Conservation (phyloP, 257 asterid species). For the Verbena officinalis region DNA sequence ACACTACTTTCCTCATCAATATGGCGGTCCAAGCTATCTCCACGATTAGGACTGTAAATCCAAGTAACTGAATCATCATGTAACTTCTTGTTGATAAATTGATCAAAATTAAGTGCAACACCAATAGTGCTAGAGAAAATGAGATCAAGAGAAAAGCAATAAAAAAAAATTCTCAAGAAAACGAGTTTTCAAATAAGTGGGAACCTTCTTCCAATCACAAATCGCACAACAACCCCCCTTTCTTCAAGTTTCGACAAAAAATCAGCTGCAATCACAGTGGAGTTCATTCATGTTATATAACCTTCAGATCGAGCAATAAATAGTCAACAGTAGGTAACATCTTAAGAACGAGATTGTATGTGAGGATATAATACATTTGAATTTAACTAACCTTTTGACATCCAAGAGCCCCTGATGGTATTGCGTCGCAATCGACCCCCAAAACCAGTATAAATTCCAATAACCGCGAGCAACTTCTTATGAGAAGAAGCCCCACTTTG, state of each 20-base stretch:
- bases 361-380: conserved; percentile 14
- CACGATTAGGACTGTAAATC: conserved; percentile 84
- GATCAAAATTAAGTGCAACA: conserved; percentile 20
- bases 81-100: conserved; percentile 22
- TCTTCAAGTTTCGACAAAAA: conserved; percentile 74
- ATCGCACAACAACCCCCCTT: conserved; percentile 76
- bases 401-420: conserved; percentile 83
- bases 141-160: conserved; percentile 10
- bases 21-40: conserved; percentile 96
- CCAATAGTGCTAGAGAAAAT: not conserved
- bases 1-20: conserved; percentile 67
- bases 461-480: conserved; percentile 76
- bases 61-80: conserved; percentile 27
- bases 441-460: conserved; percentile 94
- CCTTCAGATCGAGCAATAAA: conserved; percentile 11
- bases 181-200: conserved; percentile 22
- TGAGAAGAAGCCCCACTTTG: conserved; percentile 53
- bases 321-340: conserved; percentile 1
- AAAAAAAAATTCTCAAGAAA: conserved; percentile 13
- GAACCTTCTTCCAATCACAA: conserved; percentile 94
- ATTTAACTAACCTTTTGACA: conserved; percentile 63
- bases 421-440: conserved; percentile 83
- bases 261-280: conserved; percentile 57
- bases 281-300: conserved; percentile 17
- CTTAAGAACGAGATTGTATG: conserved; percentile 1